phyloP scores from a whole-genome alignment of 768 basidiomycete species.

The Pleurotus citrinopileatus region DNA sequence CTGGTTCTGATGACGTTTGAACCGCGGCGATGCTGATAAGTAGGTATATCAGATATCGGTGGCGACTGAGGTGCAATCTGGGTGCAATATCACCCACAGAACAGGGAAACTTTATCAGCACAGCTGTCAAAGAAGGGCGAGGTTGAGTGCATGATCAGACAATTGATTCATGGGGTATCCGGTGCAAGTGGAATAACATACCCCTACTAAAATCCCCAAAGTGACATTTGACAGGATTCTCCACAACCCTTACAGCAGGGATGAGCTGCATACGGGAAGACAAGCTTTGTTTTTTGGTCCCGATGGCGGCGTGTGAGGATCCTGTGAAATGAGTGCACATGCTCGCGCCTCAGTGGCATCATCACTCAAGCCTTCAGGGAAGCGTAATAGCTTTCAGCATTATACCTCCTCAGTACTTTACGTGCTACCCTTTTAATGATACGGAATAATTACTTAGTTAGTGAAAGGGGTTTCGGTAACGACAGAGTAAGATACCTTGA shows the following conservation, averaged over 20 bases:
- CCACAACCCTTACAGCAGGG: constrained; percentile 7
- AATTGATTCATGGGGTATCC: not conserved
- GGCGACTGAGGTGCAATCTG: no score
- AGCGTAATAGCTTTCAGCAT: not conserved
- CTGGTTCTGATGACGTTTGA: not conserved
- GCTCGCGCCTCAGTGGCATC: not conserved
- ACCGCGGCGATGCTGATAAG: not conserved
- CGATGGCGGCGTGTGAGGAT: constrained; percentile 4
- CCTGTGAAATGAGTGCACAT: not conserved
- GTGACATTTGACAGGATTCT: constrained; percentile 4
- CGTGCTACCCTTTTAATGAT: not conserved
- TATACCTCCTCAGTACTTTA: not conserved
- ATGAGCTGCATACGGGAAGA: not conserved
- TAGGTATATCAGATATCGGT: no score
- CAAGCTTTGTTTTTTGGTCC: not conserved
- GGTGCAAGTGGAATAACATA: not conserved
- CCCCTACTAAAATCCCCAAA: not conserved
- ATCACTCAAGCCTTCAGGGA: no score
- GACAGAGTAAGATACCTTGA: no score
- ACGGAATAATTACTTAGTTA: not conserved
- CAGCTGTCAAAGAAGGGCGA: not conserved
- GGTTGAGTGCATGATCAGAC: not conserved
- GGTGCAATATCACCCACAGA: no score
- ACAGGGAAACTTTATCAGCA: not conserved
- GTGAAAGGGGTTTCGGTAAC: not conserved